Evolutionary conservation across 2,329 filamentous ascomycete genomes (phyloP), one percentile per base, ranked within the genome.

Genomic region (Ceratocystis destructans): DNA sequence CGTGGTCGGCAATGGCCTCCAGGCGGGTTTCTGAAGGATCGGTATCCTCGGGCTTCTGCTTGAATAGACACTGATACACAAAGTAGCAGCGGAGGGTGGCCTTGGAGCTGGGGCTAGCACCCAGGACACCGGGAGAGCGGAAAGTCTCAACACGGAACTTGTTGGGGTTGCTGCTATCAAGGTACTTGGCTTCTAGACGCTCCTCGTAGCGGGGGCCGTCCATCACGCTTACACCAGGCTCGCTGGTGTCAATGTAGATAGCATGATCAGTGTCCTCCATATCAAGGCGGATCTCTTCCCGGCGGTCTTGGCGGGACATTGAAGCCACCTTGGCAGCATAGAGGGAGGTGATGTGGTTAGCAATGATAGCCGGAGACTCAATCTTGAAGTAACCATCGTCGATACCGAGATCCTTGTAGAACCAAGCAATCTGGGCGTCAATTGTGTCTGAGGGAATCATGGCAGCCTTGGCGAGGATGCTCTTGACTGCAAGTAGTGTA

Each of bases 381-480:
- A 93, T 91, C 74, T 92, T 86, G 79, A 97, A 97, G 81, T 96
- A 97, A 77, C 96, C 93, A 80, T 96, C 94, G 73, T 99, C 94
- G 72, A 99, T 99, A 71, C 94, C 94, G 28, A 99, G 85, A 76
- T 95, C 88, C 75, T 94, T 89, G 80, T 99, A 99, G 80, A 99
- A 99, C 93, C 94, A 99, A 68, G 85, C 82, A 64, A 92, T 89
- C 77, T 99, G 92, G 31, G 86, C 82, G 69, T 95, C 88, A 69
- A 96, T 83, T 70, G 96, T 88, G 64, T 88, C 81, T 67, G 83
- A 82, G 1, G 94, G 94, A 69, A 99, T 89, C 83, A 95, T 96
- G 68, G 87, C 89, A 73, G 87, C 88, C 70, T 87, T 83, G 73
- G 85, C 82, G 71, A 96, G 85, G 73, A 87, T 79, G 70, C 87